Evolutionary conservation across 805 yeast species (phyloP).

Genomic region (Candida adriatica): DNA sequence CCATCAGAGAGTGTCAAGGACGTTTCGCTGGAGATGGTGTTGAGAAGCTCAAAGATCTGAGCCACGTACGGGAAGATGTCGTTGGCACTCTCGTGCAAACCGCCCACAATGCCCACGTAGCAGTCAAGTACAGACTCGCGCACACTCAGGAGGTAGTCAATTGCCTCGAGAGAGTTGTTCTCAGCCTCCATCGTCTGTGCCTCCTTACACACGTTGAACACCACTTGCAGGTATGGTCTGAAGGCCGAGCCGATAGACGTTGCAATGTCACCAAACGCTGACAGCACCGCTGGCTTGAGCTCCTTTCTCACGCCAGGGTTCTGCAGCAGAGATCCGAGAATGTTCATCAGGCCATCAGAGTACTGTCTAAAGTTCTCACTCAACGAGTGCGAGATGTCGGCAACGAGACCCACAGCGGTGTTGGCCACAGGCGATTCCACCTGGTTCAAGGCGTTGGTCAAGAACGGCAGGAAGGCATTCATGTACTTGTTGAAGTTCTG

Average conservation of each 20-base stretch:
- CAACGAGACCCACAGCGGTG: constrained; percentile 91
- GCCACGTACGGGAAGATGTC: constrained; percentile 58
- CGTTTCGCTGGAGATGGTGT: constrained; percentile 51
- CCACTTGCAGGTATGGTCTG: constrained; percentile 68
- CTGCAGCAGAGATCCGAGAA: constrained; percentile 67
- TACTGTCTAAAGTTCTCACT: constrained; percentile 69
- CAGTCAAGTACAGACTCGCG: constrained; percentile 92
- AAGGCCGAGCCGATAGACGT: constrained; percentile 77
- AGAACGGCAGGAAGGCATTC: constrained; percentile 76
- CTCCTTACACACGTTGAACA: constrained; percentile 67
- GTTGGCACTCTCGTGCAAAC: constrained; percentile 65
- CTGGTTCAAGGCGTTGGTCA: constrained; percentile 72
- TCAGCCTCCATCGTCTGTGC: constrained; percentile 60
- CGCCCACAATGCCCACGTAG: constrained; percentile 91
- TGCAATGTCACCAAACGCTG: constrained; percentile 95
- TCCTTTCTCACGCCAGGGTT: constrained; percentile 67
- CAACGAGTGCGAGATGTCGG: constrained; percentile 87
- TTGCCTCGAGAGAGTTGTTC: constrained; percentile 63
- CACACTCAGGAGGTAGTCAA: constrained; percentile 65
- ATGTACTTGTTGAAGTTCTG: constrained; percentile 66
- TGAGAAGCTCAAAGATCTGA: constrained; percentile 64
- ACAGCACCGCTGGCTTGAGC: constrained; percentile 77
- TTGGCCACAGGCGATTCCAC: constrained; percentile 77
- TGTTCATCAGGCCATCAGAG: constrained; percentile 74
- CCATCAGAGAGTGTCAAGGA: constrained; percentile 57